These are phyloP conservation scores for Cryptococcus wingfieldii DNA, from an alignment of 1,284 basidiomycete species.

Conservation along the genomic window DNA sequence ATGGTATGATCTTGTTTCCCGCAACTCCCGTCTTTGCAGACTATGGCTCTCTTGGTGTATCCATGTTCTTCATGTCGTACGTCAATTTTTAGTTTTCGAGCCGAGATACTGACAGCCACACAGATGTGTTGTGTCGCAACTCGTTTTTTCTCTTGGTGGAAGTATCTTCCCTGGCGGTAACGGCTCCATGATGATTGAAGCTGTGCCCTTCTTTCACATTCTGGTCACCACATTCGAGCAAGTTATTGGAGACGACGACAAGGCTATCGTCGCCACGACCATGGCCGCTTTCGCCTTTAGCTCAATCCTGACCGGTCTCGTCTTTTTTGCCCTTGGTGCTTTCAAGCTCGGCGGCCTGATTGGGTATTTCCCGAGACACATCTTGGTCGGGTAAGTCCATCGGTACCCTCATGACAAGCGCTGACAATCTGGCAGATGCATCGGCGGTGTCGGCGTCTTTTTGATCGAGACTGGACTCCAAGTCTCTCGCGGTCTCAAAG, in stretches of 20 bases:
- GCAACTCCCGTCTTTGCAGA: slow-evolving; percentile 71
- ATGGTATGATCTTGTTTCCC: slow-evolving; percentile 74
- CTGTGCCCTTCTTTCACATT: slow-evolving; percentile 95
- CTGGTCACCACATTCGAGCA: slow-evolving; percentile 71
- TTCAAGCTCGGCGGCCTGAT: slow-evolving; percentile 79
- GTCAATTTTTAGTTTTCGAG: slow-evolving; percentile 20
- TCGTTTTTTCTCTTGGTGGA: slow-evolving; percentile 80
- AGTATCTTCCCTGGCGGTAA: slow-evolving; percentile 82
- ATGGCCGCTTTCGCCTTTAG: slow-evolving; percentile 85
- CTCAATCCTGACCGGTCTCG: slow-evolving; percentile 85
- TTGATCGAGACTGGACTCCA: slow-evolving; percentile 82
- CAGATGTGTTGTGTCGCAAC: slow-evolving; percentile 70
- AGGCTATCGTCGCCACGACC: slow-evolving; percentile 80
- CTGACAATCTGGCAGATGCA: slow-evolving; percentile 58
- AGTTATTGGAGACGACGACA: slow-evolving; percentile 66
- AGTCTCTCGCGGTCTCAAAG: slow-evolving; percentile 75
- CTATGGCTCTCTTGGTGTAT: slow-evolving; percentile 85
- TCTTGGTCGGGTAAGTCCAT: slow-evolving; percentile 69
- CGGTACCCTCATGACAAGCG: neutral
- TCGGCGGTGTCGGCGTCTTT: slow-evolving; percentile 93
- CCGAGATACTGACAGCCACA: slow-evolving; percentile 11
- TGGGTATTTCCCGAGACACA: slow-evolving; percentile 95
- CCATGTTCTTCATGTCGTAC: slow-evolving; percentile 86
- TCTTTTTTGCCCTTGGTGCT: slow-evolving; percentile 80
- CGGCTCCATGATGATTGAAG: slow-evolving; percentile 99